Base-by-base conservation (phyloP, 495 filamentous ascomycete species). In the Podospora pseudopauciseta region DNA sequence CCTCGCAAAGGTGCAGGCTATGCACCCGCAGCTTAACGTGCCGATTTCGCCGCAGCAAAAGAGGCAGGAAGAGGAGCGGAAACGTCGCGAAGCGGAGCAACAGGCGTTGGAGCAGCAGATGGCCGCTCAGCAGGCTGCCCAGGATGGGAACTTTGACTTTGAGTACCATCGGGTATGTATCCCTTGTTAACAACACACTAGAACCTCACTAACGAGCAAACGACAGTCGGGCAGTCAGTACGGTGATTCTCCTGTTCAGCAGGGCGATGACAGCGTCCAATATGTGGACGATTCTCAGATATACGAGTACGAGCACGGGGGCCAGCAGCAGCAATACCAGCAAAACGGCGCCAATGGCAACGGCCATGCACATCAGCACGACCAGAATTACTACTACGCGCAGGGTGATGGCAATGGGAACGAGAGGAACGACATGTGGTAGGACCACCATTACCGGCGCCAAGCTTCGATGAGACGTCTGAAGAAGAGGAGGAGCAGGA, bases 1-100 rank as follows among this genome's bases (percentile, higher is more conserved):
- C 77, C 86, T 99, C 70, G 96, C 94, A 64, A 98, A 98, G 80
- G 95, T 99, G 44, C 95, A 99, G 80, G 92, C 95, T 70, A 97
- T 97, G 90, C 95, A 98, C 75, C 95, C 96, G 32, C 91, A 94
- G 70, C 89, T 97, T 71, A 88, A 93, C 72, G 87, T 93, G 60
- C 90, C 90, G 59, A 84, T 87, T 65, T 86, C 87, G 54, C 85
- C 86, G 58, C 84, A 89, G 70, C 86, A 86, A 68, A 86, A 88
- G 79, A 81, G 87, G 64, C 82, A 83, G 39, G 83, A 88, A 65
- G 83, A 88, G 74, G 85, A 91, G 71, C 84, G 88, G 13, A 88
- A 89, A 70, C 82, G 85, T 49, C 83, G 86, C 65, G 88, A 93
- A 58, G 88, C 92, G 70, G 73, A 72, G 56, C 84, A 83, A 69